phyloP scores from a whole-genome alignment of 768 basidiomycete genomes.

The Suillus lakei region DNA sequence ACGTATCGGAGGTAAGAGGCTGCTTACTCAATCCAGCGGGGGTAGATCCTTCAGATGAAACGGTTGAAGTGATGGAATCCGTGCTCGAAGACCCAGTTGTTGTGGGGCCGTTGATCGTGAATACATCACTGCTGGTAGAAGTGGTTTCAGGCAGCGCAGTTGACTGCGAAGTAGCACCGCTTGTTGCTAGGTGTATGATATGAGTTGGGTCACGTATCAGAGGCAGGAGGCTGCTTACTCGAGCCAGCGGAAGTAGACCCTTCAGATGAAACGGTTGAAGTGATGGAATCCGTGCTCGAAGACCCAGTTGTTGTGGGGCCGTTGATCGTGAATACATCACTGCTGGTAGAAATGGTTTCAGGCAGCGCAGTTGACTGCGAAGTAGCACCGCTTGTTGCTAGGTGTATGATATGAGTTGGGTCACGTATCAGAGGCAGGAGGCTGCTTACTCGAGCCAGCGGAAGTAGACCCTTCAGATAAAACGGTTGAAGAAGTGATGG shows the following conservation, averaged over 20 bases:
- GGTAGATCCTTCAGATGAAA: constrained; percentile 3
- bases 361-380: neutral
- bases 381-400: no score
- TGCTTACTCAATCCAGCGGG: constrained; percentile 6
- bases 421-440: neutral
- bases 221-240: constrained; percentile 6
- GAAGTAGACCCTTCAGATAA: constrained; percentile 5
- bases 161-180: neutral
- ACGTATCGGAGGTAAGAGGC: neutral
- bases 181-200: no score
- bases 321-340: neutral
- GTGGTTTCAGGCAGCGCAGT: neutral
- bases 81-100: neutral
- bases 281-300: neutral
- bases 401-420: neutral
- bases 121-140: neutral
- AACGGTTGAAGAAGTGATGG: neutral
- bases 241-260: constrained; percentile 2
- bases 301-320: neutral
- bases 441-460: constrained; percentile 8
- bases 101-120: neutral
- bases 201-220: neutral
- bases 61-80: neutral
- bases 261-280: constrained; percentile 3
- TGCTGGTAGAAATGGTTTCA: neutral